phyloP scores from a whole-genome alignment of 768 basidiomycete species.

The Pisolithus albus region DNA sequence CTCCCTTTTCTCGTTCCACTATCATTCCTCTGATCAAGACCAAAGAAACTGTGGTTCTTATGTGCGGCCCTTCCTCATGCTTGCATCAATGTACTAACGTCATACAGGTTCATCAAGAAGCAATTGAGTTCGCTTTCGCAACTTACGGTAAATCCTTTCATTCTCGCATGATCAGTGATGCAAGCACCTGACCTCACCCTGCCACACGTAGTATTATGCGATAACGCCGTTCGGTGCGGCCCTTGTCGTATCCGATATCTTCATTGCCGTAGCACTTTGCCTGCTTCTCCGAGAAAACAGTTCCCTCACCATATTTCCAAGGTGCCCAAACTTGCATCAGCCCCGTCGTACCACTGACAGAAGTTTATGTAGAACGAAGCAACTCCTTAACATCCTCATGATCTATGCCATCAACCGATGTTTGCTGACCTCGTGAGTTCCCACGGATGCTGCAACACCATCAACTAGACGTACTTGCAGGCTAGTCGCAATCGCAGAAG shows the following conservation, averaged over 20 bases:
- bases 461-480: not conserved
- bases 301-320: not conserved
- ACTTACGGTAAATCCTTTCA: not conserved
- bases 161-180: not conserved
- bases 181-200: not conserved
- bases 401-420: not conserved
- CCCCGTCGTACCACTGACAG: not conserved
- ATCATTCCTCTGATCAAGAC: not conserved
- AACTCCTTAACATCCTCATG: not conserved
- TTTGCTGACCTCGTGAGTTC: not conserved
- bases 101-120: not conserved
- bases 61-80: not conserved
- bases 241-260: not conserved
- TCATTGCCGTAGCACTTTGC: not conserved
- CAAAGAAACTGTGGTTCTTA: not conserved
- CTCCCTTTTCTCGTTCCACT: not conserved
- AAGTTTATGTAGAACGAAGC: not conserved
- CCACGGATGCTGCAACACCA: not conserved
- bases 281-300: not conserved
- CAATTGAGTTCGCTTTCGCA: not conserved
- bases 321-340: not conserved
- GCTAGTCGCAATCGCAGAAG: not conserved
- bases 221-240: not conserved
- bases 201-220: not conserved
- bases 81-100: not conserved